Evolutionary conservation across 139 green algal genomes (phyloP).

Genomic region (Chlamydomonas schloesseri): DNA sequence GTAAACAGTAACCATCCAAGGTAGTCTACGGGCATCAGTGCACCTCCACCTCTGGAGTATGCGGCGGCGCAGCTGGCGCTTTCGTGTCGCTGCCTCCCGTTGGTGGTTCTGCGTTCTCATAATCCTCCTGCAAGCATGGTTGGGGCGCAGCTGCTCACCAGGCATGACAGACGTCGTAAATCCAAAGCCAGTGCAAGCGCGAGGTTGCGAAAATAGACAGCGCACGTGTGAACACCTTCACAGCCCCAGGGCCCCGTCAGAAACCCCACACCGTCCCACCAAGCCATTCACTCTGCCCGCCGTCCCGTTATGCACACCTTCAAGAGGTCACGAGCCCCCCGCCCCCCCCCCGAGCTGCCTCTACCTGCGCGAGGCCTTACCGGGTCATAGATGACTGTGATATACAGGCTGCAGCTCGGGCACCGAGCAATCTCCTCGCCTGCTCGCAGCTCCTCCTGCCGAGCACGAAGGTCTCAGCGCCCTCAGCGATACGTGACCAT

Average conservation of each 20-base stretch:
- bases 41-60: not conserved
- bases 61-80: no score
- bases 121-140: not conserved
- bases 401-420: slow-evolving; percentile 93
- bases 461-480: not conserved
- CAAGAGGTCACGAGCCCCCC: no score
- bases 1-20: no score
- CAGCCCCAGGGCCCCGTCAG: not conserved
- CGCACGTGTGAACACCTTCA: not conserved
- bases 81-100: not conserved
- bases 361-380: no score
- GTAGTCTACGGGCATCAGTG: not conserved
- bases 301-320: no score
- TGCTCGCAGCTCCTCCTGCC: slow-evolving; percentile 82
- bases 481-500: no score
- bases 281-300: no score
- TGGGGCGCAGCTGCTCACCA: no score
- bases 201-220: not conserved
- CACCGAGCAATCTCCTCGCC: slow-evolving; percentile 97
- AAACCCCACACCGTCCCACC: no score
- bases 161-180: no score
- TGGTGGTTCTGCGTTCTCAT: not conserved
- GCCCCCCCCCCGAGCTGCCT: no score
- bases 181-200: not conserved
- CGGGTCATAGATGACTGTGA: slow-evolving; percentile 96